Evolutionary conservation across 108 stramenopile genomes (phyloP).

Genomic region (Aurantiochytrium sp.): DNA sequence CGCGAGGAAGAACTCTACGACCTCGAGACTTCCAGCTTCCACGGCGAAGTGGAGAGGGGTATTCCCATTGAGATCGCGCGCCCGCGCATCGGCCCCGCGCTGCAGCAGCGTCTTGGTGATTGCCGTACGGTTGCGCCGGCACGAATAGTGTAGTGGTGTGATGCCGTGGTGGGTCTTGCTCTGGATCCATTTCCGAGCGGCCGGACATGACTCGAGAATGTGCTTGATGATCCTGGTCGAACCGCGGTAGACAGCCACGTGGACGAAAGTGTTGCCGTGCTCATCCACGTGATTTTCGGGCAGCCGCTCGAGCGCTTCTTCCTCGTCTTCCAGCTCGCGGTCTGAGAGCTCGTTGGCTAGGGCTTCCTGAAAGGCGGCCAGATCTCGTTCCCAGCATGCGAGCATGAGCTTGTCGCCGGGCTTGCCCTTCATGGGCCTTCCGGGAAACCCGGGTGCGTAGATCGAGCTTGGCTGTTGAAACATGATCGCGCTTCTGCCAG

Average conservation of each 20-base stretch:
- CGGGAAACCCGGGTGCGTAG: not conserved
- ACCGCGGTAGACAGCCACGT: not conserved
- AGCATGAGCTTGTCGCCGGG: not conserved
- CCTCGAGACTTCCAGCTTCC: not conserved
- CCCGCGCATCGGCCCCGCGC: not conserved
- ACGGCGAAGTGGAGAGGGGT: slow-evolving; percentile 6
- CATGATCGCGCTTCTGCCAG: not conserved
- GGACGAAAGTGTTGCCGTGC: not conserved
- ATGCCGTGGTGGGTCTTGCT: not conserved
- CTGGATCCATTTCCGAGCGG: not conserved
- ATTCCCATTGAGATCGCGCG: not conserved
- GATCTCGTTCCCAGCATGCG: not conserved
- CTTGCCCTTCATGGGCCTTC: not conserved
- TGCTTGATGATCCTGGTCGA: not conserved
- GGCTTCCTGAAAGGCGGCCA: not conserved
- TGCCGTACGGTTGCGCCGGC: not conserved
- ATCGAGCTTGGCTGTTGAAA: not conserved
- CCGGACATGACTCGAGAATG: not conserved
- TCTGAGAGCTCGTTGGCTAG: not conserved
- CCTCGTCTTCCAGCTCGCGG: not conserved
- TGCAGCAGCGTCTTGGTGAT: not conserved
- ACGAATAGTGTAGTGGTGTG: slow-evolving; percentile 9
- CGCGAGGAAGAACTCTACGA: not conserved
- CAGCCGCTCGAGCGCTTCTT: not conserved
- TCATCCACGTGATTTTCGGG: not conserved